Base-by-base conservation (phyloP, 257 asterid species). In the Dorcoceras hygrometricum region DNA sequence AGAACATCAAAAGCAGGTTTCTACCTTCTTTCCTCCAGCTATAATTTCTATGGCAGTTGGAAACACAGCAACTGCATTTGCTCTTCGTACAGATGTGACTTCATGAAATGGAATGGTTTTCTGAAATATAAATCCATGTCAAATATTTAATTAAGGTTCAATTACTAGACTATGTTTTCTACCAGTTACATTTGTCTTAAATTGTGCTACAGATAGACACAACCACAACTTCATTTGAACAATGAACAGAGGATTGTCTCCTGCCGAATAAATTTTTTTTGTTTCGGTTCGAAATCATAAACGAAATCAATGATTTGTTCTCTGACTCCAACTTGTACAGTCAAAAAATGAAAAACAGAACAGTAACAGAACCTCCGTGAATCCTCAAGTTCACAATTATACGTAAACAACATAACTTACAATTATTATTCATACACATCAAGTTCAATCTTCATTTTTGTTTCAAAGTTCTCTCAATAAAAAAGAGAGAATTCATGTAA, bases 31-130 rank as follows among this genome's bases (percentile, higher is more conserved):
- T 59, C 73, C 99, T 51, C 85, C 95, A 22, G 95, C 90, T 65
- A 79, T 74, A 73, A 94, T 77, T 87, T 94, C 97, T 75, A 94
- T 94, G 48, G 99, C 96, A 27, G 96, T 90, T 6, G 97, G 97
- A 76, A 94, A 90, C 67, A 94, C 88, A 57, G 89, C 97, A 23
- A 89, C 97, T 67, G 91, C 85, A 73, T 85, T 94, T 27, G 99
- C 97, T 80, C 96, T 85, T 76, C 84, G 82, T 61, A 94, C 87
- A 19, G 87, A 76, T 66, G 97, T 88, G 79, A 94, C 69, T 81
- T 88, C 97, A 63, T 65, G 80, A 77, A 88, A 85, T 61, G 88
- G 86, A 67, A 94, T 90, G 60, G 88, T 79, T 85, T 83, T 94
- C 99, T 94, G 70, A 27, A 71, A 73, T 65, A 39, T 68, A 12